These are phyloP conservation scores for Begonia fuchsioides DNA, from an alignment of 306 rosid species.

Conservation along the genomic window DNA sequence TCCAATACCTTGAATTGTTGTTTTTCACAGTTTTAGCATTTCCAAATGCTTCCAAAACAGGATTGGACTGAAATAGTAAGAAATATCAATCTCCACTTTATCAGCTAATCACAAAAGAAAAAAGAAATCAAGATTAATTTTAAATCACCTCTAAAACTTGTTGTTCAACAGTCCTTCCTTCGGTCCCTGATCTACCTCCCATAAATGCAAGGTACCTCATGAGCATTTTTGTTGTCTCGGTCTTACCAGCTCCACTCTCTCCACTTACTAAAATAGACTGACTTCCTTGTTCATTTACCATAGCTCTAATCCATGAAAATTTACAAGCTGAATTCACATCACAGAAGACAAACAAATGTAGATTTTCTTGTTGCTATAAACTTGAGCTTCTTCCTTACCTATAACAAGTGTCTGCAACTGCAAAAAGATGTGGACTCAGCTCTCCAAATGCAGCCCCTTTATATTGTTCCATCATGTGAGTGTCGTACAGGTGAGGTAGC, in stretches of 20 bases:
- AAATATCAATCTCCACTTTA: conserved; percentile 13
- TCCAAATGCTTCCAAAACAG: conserved; percentile 84
- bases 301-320: conserved; percentile 31
- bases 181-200: conserved; percentile 74
- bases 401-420: conserved; percentile 76
- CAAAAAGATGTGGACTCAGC: conserved; percentile 88
- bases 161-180: conserved; percentile 78
- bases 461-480: conserved; percentile 82
- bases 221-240: conserved; percentile 83
- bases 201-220: conserved; percentile 84
- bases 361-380: conserved; percentile 1
- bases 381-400: conserved; percentile 21
- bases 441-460: conserved; percentile 85
- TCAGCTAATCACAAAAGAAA: neutral
- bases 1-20: conserved; percentile 70
- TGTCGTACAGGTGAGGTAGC: conserved; percentile 67
- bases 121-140: neutral
- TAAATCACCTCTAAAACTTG: conserved; percentile 80
- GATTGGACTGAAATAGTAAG: conserved; percentile 60
- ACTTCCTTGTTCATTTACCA: conserved; percentile 69
- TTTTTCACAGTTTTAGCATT: conserved; percentile 84
- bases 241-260: conserved; percentile 90
- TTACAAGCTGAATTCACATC: neutral
- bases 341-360: neutral
- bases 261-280: conserved; percentile 86